Base-by-base conservation (phyloP, 495 filamentous ascomycete species). In the Talaromyces nanjingensis region DNA sequence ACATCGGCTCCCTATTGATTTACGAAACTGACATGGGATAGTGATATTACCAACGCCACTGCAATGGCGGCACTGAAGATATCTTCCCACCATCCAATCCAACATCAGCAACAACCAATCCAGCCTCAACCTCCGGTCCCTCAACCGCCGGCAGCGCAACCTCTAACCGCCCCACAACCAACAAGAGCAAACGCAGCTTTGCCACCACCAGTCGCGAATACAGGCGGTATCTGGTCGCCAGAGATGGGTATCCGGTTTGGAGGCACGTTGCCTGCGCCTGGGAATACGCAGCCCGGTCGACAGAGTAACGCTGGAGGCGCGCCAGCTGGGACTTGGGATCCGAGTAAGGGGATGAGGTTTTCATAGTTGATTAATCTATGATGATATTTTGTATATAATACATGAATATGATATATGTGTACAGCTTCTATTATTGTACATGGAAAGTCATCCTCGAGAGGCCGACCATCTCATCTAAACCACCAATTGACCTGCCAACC, bases 401-500 rank as follows among this genome's bases (percentile, higher is more conserved):
- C 16, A 56, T 6, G 22, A 55, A 25, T 16, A 61, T 47, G 33
- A 27, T 52, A 59, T 22, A 42, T 16, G 9, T 39, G 31, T 49
- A 49, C n/a, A 49, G 45, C 20, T 7, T 49, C 11, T 47, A 47
- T 6, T 37, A 59, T 37, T 22, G 27, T 59, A 59, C 53, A 55
- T 55, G 22, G 6, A 0, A 24, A 55, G 20, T 12, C 11, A 6
- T 20, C 16, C 9, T 24, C 5, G 11, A 29, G 22, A 12, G 20
- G 16, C 9, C 8, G 25, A 14, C 20, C 14, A 16, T 11, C 22
- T 79, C 71, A 91, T 60, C 89, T 80, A 65, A 96, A 97, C 93
- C 93, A 97, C 93, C 93, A 97, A 74, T 97, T 97, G 42, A 88
- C 89, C 73, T 90, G 9, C 33, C 33, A 42, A 18, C 59, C 8